phyloP scores from a whole-genome alignment of 2,329 filamentous ascomycete genomes.

The Neocucurbitaria cava region DNA sequence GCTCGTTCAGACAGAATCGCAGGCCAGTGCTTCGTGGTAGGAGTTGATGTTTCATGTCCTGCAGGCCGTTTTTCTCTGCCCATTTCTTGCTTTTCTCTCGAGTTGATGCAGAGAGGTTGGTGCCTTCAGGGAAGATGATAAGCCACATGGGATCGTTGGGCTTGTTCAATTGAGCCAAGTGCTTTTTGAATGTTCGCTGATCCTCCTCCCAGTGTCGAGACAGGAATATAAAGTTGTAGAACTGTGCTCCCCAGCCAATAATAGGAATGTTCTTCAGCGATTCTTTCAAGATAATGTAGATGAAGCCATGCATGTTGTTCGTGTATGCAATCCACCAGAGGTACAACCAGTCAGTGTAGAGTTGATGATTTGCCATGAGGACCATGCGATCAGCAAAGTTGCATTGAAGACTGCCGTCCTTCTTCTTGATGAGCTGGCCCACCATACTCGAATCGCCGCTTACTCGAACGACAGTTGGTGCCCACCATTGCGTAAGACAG shows the following conservation, averaged over 20 bases:
- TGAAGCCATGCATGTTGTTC: slow-evolving; percentile 80
- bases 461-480: slow-evolving; percentile 81
- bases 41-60: slow-evolving; percentile 76
- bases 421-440: slow-evolving; percentile 73
- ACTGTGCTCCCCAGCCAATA: slow-evolving; percentile 81
- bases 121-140: slow-evolving; percentile 86
- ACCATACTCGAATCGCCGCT: slow-evolving; percentile 83
- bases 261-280: slow-evolving; percentile 82
- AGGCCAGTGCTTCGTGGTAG: slow-evolving; percentile 82
- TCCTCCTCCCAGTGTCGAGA: slow-evolving; percentile 88
- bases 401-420: slow-evolving; percentile 77
- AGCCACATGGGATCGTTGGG: slow-evolving; percentile 87
- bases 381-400: slow-evolving; percentile 82
- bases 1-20: slow-evolving; percentile 78
- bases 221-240: slow-evolving; percentile 91
- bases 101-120: slow-evolving; percentile 76
- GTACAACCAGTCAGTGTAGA: slow-evolving; percentile 92
- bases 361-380: slow-evolving; percentile 85
- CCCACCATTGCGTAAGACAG: slow-evolving; percentile 85
- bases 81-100: slow-evolving; percentile 74
- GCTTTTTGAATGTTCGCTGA: slow-evolving; percentile 75
- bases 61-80: slow-evolving; percentile 76
- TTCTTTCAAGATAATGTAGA: slow-evolving; percentile 91
- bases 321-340: slow-evolving; percentile 95
- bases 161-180: slow-evolving; percentile 73